Evolutionary conservation across 2,329 filamentous ascomycete species (phyloP), one percentile per base, ranked within the genome.

Genomic region (Xylariaceae sp.): DNA sequence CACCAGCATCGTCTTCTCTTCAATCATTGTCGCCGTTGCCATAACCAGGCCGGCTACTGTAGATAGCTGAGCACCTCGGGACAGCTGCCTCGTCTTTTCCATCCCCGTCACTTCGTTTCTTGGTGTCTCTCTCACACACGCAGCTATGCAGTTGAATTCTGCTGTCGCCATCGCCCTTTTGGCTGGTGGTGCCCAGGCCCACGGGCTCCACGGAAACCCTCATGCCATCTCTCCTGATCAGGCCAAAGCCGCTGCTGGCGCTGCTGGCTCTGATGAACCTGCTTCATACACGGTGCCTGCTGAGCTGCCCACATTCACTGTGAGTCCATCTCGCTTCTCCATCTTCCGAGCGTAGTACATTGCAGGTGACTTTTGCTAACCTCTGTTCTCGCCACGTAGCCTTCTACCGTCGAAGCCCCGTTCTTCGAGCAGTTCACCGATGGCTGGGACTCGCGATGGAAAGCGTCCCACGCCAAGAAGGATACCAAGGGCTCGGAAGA

Each of bases 391-490:
- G 30, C 26, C 41, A 26, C 57, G 43, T 68, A 99, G 92, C 92
- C 94, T 56, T 89, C 91, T 62, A 81, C 78, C 60, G 72, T 97
- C 68, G 94, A 96, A 78, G 94, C 87, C 64, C 89, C 91, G 57
- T 99, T 99, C 83, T 78, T 97, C 61, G 94, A 99, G 80, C 94
- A 99, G 76, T 99, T 99, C 80, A 95, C 89, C 75, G 88, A 95
- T 65, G 92, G 89, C 76, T 97, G 92, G 92, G 88, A 96, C 64
- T 77, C 81, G 62, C 83, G 92, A 76, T 99, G 94, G 94, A 91
- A 92, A 76, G 84, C 88, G 54, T 97, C 92, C 46, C 87, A 94
- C 71, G 94, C 94, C 64, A 97, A 97, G 85, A 99, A 99, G 85
- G 87, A 92, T 62, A 80, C 74, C 61, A 74, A 77, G 68, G 88